These are phyloP conservation scores for Candida dajiaensis DNA, from an alignment of 805 yeast genomes.

Conservation along the genomic window DNA sequence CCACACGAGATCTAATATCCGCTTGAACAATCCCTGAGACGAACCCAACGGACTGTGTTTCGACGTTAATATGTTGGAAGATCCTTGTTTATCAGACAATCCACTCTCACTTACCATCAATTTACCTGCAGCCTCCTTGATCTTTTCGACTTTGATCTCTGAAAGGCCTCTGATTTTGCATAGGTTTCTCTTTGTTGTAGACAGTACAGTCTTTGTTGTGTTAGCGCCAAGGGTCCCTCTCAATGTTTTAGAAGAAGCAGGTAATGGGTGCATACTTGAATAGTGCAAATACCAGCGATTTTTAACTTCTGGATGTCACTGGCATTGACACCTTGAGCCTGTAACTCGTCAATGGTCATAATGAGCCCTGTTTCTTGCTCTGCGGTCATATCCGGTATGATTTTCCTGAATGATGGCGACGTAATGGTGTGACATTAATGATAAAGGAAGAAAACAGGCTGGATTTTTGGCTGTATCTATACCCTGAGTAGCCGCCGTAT, in stretches of 20 bases:
- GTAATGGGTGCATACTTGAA: conserved; percentile 45
- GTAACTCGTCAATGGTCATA: conserved; percentile 42
- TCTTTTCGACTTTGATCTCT: conserved; percentile 73
- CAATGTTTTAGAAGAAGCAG: not conserved
- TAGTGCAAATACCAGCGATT: conserved; percentile 61
- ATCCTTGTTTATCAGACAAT: not conserved
- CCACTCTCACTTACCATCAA: conserved; percentile 29
- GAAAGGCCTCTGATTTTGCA: conserved; percentile 65
- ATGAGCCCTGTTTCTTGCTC: conserved; percentile 15
- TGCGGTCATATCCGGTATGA: conserved; percentile 7
- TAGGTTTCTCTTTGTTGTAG: conserved; percentile 60
- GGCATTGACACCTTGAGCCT: conserved; percentile 63
- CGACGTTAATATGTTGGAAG: not conserved
- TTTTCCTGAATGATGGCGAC: not conserved
- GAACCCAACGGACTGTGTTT: conserved; percentile 49
- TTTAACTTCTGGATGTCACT: conserved; percentile 68
- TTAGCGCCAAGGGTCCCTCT: not conserved
- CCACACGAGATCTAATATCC: conserved; percentile 55
- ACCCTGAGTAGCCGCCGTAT: not conserved
- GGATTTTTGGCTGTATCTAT: not conserved
- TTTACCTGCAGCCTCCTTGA: conserved; percentile 68
- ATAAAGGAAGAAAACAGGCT: not conserved
- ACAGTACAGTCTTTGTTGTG: conserved; percentile 36
- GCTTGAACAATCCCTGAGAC: conserved; percentile 70
- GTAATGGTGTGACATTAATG: not conserved